Percentiles rank a stretch among this genome's conserved stretches.
phyloP scores from a whole-genome alignment of 2,329 filamentous ascomycete species.

The Diatrype stigma region DNA sequence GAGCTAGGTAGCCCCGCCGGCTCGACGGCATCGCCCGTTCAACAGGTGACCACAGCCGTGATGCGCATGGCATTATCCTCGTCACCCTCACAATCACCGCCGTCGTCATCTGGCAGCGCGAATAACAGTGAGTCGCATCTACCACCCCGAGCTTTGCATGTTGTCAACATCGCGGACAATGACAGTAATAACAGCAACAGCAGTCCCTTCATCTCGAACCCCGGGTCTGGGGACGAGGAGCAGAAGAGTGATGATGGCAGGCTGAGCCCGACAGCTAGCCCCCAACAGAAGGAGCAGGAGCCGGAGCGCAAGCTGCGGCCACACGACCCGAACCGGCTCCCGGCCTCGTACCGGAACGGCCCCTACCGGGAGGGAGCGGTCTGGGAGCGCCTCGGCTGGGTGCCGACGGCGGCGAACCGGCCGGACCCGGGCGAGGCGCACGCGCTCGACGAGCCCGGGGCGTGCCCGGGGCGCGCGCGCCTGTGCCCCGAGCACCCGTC shows the following conservation, averaged over 20 bases:
- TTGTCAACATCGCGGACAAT: background rate
- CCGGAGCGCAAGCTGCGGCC: slow-evolving; percentile 11
- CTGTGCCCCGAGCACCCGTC: background rate
- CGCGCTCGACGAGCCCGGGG: background rate
- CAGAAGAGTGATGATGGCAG: no score
- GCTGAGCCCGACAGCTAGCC: background rate
- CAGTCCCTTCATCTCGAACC: no score
- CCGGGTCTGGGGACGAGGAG: no score
- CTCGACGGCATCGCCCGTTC: no score
- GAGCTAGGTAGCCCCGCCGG: no score
- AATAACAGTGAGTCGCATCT: background rate
- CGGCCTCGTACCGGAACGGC: slow-evolving; percentile 3
- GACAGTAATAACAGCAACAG: no score
- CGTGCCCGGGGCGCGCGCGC: background rate
- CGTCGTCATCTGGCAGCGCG: background rate
- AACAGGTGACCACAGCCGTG: no score
- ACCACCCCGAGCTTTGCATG: no score
- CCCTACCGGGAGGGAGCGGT: background rate
- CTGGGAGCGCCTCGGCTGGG: slow-evolving; percentile 14
- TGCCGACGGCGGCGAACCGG: slow-evolving; percentile 4
- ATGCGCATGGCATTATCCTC: no score
- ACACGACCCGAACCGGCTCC: slow-evolving; percentile 8
- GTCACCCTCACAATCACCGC: no score
- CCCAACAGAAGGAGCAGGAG: background rate
- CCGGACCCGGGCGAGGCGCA: slow-evolving; percentile 5